Evolutionary conservation across 129 eudicot species (phyloP).

Genomic region (Sambucus nigra): DNA sequence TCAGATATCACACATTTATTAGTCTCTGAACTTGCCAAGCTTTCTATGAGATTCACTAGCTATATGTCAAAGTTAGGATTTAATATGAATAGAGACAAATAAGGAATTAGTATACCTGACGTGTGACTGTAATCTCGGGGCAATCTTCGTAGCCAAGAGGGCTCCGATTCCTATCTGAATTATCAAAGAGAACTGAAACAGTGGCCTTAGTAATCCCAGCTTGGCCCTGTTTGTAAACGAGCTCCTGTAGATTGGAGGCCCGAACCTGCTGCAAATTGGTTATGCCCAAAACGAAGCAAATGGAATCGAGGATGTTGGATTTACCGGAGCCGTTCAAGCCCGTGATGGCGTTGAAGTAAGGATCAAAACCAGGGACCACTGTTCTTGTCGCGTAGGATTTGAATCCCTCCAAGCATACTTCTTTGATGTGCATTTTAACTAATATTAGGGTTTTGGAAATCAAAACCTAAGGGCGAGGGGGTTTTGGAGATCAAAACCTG

Average conservation of each 20-base stretch:
- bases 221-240: constrained; percentile 98
- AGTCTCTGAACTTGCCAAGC: too few species aligned
- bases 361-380: constrained; percentile 91
- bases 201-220: constrained; percentile 99
- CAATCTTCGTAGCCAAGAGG: constrained; percentile 94
- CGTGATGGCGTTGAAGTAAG: constrained; percentile 88
- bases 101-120: constrained; percentile 50
- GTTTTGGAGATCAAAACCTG: too few species aligned
- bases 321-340: constrained; percentile 97
- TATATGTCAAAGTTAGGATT: too few species aligned
- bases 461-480: constrained; percentile 9
- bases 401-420: constrained; percentile 86
- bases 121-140: constrained; percentile 87
- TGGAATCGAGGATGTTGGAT: constrained; percentile 94
- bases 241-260: constrained; percentile 93
- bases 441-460: constrained; percentile 12
- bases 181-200: constrained; percentile 89
- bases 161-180: constrained; percentile 73
- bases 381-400: constrained; percentile 96
- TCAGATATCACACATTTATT: too few species aligned
- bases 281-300: constrained; percentile 91
- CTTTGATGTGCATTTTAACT: constrained; percentile 66
- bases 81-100: too few species aligned
- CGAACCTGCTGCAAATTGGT: constrained; percentile 96
- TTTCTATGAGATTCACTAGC: too few species aligned